A percentile compares a stretch with the other conserved stretches of the same genome.
Conservation (phyloP, 352 stramenopile genomes). For the Phytophthora tubulina region DNA sequence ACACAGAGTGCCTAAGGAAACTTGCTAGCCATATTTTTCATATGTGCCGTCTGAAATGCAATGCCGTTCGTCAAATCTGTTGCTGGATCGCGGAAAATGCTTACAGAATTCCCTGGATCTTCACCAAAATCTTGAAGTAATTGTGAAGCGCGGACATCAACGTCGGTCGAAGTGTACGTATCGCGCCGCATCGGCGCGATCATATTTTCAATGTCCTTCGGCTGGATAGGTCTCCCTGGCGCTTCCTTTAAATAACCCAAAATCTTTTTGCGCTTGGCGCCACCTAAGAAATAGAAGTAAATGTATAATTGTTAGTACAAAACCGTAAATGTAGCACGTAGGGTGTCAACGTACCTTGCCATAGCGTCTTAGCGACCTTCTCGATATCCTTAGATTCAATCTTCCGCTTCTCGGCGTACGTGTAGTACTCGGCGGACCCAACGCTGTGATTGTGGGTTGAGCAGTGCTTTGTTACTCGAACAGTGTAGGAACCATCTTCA, state of each 20-base stretch:
- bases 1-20: too few relatives aligned
- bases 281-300: too few relatives aligned
- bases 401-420: not conserved
- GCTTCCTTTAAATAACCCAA: constrained; percentile 10
- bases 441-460: constrained; percentile 4
- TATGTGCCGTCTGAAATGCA: too few relatives aligned
- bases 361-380: too few relatives aligned
- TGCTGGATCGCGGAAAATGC: too few relatives aligned
- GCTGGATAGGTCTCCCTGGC: constrained; percentile 2
- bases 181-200: constrained; percentile 17
- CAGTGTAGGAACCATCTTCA: not conserved
- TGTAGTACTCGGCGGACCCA: not conserved
- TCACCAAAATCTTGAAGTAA: constrained; percentile 14
- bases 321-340: not conserved
- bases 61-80: too few relatives aligned
- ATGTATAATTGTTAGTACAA: too few relatives aligned
- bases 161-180: constrained; percentile 14
- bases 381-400: not conserved
- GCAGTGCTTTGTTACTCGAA: not conserved
- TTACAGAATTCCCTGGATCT: not conserved
- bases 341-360: not conserved
- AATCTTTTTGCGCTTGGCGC: constrained; percentile 10
- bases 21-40: too few relatives aligned
- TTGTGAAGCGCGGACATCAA: constrained; percentile 14
- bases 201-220: constrained; percentile 16